These are phyloP conservation scores for Craterostigma plantagineum DNA, from an alignment of 257 asterid genomes.

Conservation along the genomic window DNA sequence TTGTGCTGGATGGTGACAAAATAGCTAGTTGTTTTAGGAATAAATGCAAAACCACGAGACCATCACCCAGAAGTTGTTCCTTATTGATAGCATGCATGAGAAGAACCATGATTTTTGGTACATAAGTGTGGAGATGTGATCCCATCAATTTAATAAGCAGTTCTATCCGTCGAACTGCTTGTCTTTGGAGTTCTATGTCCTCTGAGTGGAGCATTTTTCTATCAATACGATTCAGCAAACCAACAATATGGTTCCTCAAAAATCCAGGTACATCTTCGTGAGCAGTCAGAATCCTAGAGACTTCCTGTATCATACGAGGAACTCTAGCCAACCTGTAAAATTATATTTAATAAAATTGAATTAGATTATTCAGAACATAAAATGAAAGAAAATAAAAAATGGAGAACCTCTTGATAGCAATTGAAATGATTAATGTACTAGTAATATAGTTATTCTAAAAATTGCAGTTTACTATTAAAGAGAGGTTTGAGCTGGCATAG, in stretches of 20 bases:
- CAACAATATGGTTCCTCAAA: conserved; percentile 70
- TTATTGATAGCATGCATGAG: conserved; percentile 86
- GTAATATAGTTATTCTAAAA: too few relatives aligned
- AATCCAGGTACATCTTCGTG: conserved; percentile 78
- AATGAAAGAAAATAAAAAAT: too few relatives aligned
- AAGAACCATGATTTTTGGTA: conserved; percentile 94
- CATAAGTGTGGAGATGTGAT: conserved; percentile 71
- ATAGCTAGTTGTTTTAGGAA: conserved; percentile 65
- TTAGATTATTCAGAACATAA: too few relatives aligned
- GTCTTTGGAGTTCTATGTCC: conserved; percentile 58
- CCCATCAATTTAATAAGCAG: conserved; percentile 84
- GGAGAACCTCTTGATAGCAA: too few relatives aligned
- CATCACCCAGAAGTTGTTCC: conserved; percentile 74
- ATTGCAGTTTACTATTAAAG: not conserved
- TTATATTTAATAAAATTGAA: too few relatives aligned
- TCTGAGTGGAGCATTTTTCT: conserved; percentile 84
- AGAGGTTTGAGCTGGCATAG: not conserved
- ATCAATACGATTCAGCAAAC: conserved; percentile 77
- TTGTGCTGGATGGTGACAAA: conserved; percentile 74
- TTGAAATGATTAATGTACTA: too few relatives aligned
- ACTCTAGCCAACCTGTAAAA: conserved; percentile 60
- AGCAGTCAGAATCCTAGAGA: conserved; percentile 61
- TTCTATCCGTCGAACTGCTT: conserved; percentile 75
- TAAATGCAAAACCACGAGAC: conserved; percentile 65
- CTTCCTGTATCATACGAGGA: conserved; percentile 63